Base-by-base conservation (phyloP, 2,329 filamentous ascomycete genomes). In the Aschersonia sp. region DNA sequence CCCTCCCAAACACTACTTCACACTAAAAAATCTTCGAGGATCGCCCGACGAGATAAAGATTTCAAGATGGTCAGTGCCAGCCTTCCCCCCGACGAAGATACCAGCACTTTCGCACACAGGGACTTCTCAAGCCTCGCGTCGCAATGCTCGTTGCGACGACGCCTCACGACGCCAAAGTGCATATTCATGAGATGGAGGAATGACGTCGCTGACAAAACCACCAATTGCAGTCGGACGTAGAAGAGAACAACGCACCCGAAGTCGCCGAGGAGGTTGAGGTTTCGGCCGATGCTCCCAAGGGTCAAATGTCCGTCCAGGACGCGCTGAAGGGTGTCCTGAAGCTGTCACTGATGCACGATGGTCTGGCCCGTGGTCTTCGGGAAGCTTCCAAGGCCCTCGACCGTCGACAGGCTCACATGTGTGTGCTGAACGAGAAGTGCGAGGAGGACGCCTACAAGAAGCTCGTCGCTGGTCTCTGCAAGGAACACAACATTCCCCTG, bases 361-460 rank as follows among this genome's bases (percentile, higher is more conserved):
- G 92, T 70, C 89, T 98, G 62, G 92, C 92, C 68, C 89, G 92
- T 63, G 92, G 92, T 74, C 87, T 98, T 64, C 89, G 92, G 62
- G 92, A 98, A 77, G 92, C 92, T 57, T 88, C 84, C 77, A 98
- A 98, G 81, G 90, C 92, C 56, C 87, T 98, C 65, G 92, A 98
- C 75, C 84, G 92, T 67, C 88, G 92, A 67, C 87, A 98, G 77
- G 92, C 92, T 52, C 92, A 98, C 79, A 97, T 98, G 89, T 98
- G 92, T 72, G 92, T 98, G 60, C 83, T 98, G 64, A 98, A 98
- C 83, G 92, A 98, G 83, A 84, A 85, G 59, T 98, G 92, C 79
- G 92, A 98, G 79, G 92, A 98, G 82, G 92, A 98, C 75, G 90
- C 92, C 59, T 98, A 98, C 82, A 98, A 98, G 88, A 98, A 98